Evolutionary conservation across 2,329 filamentous ascomycete genomes (phyloP), one percentile per base, ranked within the genome.

Genomic region (Fusarium graminum): DNA sequence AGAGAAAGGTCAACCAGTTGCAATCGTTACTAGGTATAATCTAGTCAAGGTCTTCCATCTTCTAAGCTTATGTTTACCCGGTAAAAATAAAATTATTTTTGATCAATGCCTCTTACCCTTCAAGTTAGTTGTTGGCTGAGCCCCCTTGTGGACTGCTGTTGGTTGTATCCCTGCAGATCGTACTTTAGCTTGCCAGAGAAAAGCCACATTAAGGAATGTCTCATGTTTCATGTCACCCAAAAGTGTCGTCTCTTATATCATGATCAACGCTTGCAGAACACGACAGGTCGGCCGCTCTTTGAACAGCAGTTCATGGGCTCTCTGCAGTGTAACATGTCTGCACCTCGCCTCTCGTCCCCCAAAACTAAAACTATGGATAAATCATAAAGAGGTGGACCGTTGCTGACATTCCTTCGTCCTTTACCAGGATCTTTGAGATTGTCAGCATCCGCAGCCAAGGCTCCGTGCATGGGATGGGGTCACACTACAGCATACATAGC

Each of bases 381-480:
- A 51, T 28, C 41, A 43, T 28, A 22, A 22, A 22, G n/a, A 34
- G 32, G 32, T 34, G 32, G 32, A 45, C 32, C 39, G 19, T 49
- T 47, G 65, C 65, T 67, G 60, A 65, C 60, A 53, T 19, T 16
- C 41, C 38, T 39, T 59, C 61, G 17, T 62, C 59, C 57, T 62
- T 62, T 40, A 28, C 29, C 29, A 14, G 22, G 6, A 12, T 22
- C 22, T 22, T 22, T 34, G 25, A 30, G 28, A 13, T 30, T 12
- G 42, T 59, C 51, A 56, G 55, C 51, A 47, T 46, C 32, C 32
- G 32, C n/a, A 16, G 29, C 40, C 32, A 54, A 41, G 29, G 49
- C 28, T 45, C 32, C 16, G 25, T 22, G 6, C 22, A 22, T 22
- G 22, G 22, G 22, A 22, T 22, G 22, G 22, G 22, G 19, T 39